Percentiles rank a stretch among this genome's conserved stretches.
Evolutionary conservation across 345 rosid species (phyloP).

Genomic region (Adansonia digitata): DNA sequence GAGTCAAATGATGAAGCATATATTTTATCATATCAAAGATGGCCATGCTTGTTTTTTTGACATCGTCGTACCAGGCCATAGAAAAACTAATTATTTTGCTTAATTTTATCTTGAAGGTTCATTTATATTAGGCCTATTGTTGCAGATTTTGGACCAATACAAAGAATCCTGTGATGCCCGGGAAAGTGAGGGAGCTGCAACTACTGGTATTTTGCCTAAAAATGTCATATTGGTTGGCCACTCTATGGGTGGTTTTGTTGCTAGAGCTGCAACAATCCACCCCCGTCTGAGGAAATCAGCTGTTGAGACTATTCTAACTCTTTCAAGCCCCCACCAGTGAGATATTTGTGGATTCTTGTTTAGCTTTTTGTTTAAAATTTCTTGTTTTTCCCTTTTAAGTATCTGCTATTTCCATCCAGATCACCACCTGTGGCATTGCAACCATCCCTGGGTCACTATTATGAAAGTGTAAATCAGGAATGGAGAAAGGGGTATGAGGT

Average conservation of each 20-base stretch:
- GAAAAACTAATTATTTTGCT: not conserved
- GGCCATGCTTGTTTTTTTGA: not conserved
- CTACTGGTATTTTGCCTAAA: slow-evolving; percentile 57
- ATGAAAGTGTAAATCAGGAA: slow-evolving; percentile 62
- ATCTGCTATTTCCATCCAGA: slow-evolving; percentile 49
- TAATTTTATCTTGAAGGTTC: not conserved
- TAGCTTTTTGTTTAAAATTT: slow-evolving; percentile 19
- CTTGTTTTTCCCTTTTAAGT: slow-evolving; percentile 21
- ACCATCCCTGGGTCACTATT: slow-evolving; percentile 91
- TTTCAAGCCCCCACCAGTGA: slow-evolving; percentile 97
- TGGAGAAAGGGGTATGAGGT: slow-evolving; percentile 82
- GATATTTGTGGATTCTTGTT: slow-evolving; percentile 24
- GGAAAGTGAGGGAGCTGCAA: slow-evolving; percentile 72
- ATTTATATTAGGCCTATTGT: slow-evolving; percentile 2
- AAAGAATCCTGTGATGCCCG: slow-evolving; percentile 65
- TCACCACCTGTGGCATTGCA: slow-evolving; percentile 95
- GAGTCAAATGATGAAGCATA: not conserved
- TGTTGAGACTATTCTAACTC: slow-evolving; percentile 83
- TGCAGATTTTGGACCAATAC: slow-evolving; percentile 89
- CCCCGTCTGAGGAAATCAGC: slow-evolving; percentile 73
- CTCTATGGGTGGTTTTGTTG: slow-evolving; percentile 99
- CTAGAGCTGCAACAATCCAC: slow-evolving; percentile 92
- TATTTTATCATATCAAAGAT: not conserved
- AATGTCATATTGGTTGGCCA: slow-evolving; percentile 95
- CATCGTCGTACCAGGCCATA: not conserved